A percentile compares a stretch with the other conserved stretches of the same genome.
phyloP scores from a whole-genome alignment of 495 filamentous ascomycete species.

The Pyronema omphalodes region DNA sequence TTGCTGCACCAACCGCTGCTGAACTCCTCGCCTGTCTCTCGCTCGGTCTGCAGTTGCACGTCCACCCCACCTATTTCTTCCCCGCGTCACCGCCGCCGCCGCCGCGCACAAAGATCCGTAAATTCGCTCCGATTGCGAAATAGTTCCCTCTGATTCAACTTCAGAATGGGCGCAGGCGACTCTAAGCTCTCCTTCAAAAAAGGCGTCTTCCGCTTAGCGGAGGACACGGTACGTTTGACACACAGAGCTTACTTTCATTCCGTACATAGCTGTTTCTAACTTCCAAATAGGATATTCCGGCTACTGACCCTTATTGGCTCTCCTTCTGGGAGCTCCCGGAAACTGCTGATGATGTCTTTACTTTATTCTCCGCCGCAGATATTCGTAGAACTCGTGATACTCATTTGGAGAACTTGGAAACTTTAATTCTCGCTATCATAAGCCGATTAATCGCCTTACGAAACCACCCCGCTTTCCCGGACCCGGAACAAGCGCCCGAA shows the following conservation, averaged over 20 bases:
- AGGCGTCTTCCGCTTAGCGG: constrained; percentile 91
- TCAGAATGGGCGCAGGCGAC: constrained; percentile 95
- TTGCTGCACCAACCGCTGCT: no score
- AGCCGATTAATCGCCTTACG: constrained; percentile 64
- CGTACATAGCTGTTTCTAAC: neutral
- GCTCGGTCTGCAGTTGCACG: no score
- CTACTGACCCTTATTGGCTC: constrained; percentile 84
- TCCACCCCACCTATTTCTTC: no score
- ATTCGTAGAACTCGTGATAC: constrained; percentile 80
- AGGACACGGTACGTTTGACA: constrained; percentile 37
- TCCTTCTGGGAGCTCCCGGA: constrained; percentile 98
- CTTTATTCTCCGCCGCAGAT: constrained; percentile 82
- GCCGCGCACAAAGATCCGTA: no score
- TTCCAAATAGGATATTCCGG: constrained; percentile 48
- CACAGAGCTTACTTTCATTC: neutral
- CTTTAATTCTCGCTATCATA: constrained; percentile 63
- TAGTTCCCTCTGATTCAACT: no score
- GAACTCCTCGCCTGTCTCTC: no score
- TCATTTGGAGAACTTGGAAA: constrained; percentile 78
- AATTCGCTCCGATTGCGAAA: no score
- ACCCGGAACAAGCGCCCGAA: constrained; percentile 75
- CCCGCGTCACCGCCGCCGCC: no score
- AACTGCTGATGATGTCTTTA: constrained; percentile 89
- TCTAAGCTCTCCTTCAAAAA: constrained; percentile 99
- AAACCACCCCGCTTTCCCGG: constrained; percentile 77